Percentiles rank a stretch among this genome's conserved stretches.
Conservation (phyloP, 75 land plant species). For the Ceratopteris richardii region DNA sequence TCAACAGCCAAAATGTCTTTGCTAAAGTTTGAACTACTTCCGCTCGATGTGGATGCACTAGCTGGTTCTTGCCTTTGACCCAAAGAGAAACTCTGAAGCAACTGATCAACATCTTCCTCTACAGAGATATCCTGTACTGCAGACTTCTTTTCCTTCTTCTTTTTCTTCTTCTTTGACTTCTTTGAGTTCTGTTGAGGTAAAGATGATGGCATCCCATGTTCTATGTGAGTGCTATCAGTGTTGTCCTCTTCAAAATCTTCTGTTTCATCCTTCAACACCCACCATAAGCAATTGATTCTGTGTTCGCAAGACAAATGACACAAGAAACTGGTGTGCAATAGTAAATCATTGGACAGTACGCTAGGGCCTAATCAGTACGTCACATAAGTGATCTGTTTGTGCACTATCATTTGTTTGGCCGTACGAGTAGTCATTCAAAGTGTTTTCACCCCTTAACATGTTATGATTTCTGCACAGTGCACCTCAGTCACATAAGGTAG, state of each 20-base stretch:
- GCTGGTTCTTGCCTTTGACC: slow-evolving; percentile 4
- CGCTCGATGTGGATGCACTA: slow-evolving; percentile 2
- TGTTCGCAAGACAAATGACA: not conserved
- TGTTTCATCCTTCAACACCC: slow-evolving; percentile 12
- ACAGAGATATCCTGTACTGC: slow-evolving; percentile 13
- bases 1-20: slow-evolving; percentile 49
- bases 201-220: slow-evolving; percentile 1
- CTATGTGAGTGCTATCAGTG: not conserved
- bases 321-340: not conserved
- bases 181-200: slow-evolving; percentile 7
- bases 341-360: not conserved
- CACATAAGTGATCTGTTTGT: not conserved
- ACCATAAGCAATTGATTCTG: slow-evolving; percentile 24
- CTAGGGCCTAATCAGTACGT: too few relatives aligned
- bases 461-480: too few relatives aligned
- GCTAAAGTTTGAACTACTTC: not conserved
- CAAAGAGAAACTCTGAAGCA: slow-evolving; percentile 8
- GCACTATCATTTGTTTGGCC: too few relatives aligned
- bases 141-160: slow-evolving; percentile 42
- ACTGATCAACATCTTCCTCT: slow-evolving; percentile 27
- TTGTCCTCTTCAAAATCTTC: slow-evolving; percentile 9
- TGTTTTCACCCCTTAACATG: too few relatives aligned
- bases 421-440: too few relatives aligned
- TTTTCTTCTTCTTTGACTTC: slow-evolving; percentile 57
- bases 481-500: too few relatives aligned